Conservation (phyloP, 73 alveolate species). For the Loxodes magnus region DNA sequence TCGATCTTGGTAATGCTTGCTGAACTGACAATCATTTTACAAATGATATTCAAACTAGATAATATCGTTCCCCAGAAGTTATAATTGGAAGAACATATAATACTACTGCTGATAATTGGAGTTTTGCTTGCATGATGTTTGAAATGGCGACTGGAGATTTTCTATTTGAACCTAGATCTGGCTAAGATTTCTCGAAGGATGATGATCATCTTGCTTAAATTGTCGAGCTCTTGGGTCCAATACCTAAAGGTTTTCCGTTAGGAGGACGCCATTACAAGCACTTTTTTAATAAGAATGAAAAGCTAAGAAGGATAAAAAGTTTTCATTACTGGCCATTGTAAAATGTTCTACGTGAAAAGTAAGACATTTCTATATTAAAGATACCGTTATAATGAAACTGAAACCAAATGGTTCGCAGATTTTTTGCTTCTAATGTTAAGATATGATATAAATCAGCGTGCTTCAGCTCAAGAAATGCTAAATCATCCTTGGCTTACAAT, state of each 20-base stretch:
- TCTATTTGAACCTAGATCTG: constrained; percentile 89
- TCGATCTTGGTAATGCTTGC: constrained; percentile 91
- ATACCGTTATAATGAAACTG: constrained; percentile 76
- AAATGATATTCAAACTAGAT: constrained; percentile 76
- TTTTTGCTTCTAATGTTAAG: constrained; percentile 88
- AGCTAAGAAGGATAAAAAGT: constrained; percentile 56
- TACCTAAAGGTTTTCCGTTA: constrained; percentile 77
- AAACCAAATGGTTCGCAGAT: constrained; percentile 79
- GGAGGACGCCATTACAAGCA: constrained; percentile 67
- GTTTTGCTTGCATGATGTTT: constrained; percentile 90
- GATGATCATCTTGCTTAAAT: constrained; percentile 92
- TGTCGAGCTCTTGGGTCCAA: constrained; percentile 83
- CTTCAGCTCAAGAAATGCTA: constrained; percentile 78
- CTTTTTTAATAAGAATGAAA: constrained; percentile 74
- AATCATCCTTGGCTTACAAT: constrained; percentile 83
- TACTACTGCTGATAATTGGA: constrained; percentile 91
- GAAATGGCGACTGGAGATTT: constrained; percentile 98
- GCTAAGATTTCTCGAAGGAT: constrained; percentile 76
- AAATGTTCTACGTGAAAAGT: constrained; percentile 45
- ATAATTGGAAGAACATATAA: constrained; percentile 88
- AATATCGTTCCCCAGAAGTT: constrained; percentile 98
- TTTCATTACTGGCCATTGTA: constrained; percentile 63
- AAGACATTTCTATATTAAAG: too few species aligned
- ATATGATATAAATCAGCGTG: constrained; percentile 70
- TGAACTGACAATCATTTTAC: constrained; percentile 86